These are phyloP conservation scores for Citrus inodora DNA, from an alignment of 345 rosid genomes.

Conservation along the genomic window DNA sequence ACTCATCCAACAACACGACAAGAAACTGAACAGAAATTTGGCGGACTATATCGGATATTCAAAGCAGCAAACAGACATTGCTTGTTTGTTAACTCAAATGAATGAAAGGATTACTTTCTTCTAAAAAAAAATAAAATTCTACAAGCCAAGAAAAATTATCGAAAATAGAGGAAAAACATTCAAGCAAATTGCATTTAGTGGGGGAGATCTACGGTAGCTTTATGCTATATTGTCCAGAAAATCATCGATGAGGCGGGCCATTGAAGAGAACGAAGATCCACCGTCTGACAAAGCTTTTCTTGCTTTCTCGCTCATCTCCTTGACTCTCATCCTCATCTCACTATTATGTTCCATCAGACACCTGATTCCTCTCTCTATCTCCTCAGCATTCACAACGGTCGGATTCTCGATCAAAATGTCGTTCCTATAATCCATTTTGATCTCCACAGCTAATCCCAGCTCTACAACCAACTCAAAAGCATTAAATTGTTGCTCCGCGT, in stretches of 20 bases:
- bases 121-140: too few relatives aligned
- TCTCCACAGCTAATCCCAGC: constrained; percentile 38
- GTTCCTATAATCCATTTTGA: constrained; percentile 31
- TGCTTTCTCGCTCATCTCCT: constrained; percentile 27
- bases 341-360: constrained; percentile 37
- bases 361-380: constrained; percentile 37
- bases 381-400: constrained; percentile 22
- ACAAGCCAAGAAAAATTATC: too few relatives aligned
- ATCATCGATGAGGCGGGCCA: constrained; percentile 32
- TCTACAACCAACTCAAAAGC: constrained; percentile 46
- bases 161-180: background rate
- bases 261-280: constrained; percentile 41
- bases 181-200: background rate
- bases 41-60: too few relatives aligned
- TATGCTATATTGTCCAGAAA: background rate
- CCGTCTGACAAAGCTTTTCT: constrained; percentile 36
- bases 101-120: too few relatives aligned
- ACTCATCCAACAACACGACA: too few relatives aligned
- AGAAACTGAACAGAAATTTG: too few relatives aligned
- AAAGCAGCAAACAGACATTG: too few relatives aligned
- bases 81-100: too few relatives aligned
- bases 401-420: background rate
- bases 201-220: background rate
- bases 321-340: constrained; percentile 23
- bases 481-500: constrained; percentile 52